Evolutionary conservation across 2,329 filamentous ascomycete species (phyloP).

Genomic region (Harringtonia aguacate): DNA sequence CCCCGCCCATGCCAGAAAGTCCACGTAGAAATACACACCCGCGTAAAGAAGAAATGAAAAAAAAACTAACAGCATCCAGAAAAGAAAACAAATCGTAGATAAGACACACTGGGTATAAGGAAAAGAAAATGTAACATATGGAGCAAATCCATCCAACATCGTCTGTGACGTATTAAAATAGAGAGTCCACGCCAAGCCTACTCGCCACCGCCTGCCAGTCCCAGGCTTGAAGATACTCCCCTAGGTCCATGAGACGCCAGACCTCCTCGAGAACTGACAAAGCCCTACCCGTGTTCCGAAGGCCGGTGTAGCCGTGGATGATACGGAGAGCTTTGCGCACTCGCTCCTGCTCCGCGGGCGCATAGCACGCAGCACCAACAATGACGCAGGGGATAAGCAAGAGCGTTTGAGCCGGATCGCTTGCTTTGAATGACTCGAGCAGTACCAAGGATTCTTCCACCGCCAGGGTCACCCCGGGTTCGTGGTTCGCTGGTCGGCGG

Average conservation of each 20-base stretch:
- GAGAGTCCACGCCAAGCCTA: slow-evolving; percentile 43
- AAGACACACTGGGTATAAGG: background rate
- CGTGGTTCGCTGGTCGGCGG: slow-evolving; percentile 35
- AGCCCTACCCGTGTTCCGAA: slow-evolving; percentile 46
- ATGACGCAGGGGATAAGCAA: slow-evolving; percentile 50
- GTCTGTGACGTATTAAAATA: slow-evolving; percentile 21
- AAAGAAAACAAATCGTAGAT: background rate
- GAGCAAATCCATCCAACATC: background rate
- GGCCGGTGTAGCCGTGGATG: slow-evolving; percentile 47
- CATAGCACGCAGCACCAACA: slow-evolving; percentile 50
- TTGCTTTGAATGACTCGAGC: slow-evolving; percentile 42
- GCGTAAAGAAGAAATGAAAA: background rate
- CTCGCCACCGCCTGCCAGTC: slow-evolving; percentile 51
- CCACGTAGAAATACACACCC: background rate
- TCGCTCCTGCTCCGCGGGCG: slow-evolving; percentile 38
- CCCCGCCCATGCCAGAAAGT: background rate
- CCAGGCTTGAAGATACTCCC: slow-evolving; percentile 49
- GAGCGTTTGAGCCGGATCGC: slow-evolving; percentile 48
- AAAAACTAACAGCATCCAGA: background rate
- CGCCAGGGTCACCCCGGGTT: slow-evolving; percentile 39
- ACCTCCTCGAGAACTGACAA: slow-evolving; percentile 44
- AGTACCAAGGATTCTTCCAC: slow-evolving; percentile 47
- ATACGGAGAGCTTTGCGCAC: slow-evolving; percentile 37
- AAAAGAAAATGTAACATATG: background rate
- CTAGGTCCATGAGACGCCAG: slow-evolving; percentile 47